Conservation (phyloP, 495 filamentous ascomycete genomes). For the Neurospora sp. region DNA sequence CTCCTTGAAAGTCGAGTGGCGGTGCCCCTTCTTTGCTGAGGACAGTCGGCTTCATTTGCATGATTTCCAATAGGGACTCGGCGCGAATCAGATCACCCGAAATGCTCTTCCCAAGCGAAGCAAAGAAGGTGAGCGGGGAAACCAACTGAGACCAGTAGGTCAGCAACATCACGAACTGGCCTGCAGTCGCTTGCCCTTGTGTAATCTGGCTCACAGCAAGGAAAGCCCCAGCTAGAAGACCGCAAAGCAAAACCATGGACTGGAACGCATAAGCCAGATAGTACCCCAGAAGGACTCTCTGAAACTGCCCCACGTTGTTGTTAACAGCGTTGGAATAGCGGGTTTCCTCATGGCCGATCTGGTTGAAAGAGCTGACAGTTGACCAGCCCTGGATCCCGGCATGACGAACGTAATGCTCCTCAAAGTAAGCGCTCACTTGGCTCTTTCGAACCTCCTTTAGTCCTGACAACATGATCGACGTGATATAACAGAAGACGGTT, state of each 20-base stretch:
- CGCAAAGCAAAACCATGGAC: slow-evolving; percentile 50
- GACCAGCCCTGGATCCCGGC: slow-evolving; percentile 59
- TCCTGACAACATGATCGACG: slow-evolving; percentile 40
- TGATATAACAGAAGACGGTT: slow-evolving; percentile 52
- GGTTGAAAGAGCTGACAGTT: slow-evolving; percentile 65
- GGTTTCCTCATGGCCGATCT: slow-evolving; percentile 51
- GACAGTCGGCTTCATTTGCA: slow-evolving; percentile 56
- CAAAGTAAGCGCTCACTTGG: slow-evolving; percentile 34
- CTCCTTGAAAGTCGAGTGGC: slow-evolving; percentile 45
- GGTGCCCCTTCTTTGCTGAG: slow-evolving; percentile 44
- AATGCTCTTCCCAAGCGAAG: slow-evolving; percentile 47
- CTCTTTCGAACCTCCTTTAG: slow-evolving; percentile 24
- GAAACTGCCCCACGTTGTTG: slow-evolving; percentile 29
- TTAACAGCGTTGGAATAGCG: slow-evolving; percentile 46
- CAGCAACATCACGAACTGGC: slow-evolving; percentile 60
- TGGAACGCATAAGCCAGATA: slow-evolving; percentile 41
- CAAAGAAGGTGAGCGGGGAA: slow-evolving; percentile 54
- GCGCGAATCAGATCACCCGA: slow-evolving; percentile 56
- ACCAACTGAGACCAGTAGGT: slow-evolving; percentile 61
- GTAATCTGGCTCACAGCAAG: slow-evolving; percentile 60
- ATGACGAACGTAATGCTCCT: slow-evolving; percentile 50
- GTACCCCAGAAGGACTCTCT: slow-evolving; percentile 31
- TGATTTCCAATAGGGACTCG: slow-evolving; percentile 60
- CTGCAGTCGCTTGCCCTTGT: slow-evolving; percentile 44
- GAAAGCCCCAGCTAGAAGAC: slow-evolving; percentile 52